Conservation (phyloP, 2,329 filamentous ascomycete species). For the Trichoderma breve region DNA sequence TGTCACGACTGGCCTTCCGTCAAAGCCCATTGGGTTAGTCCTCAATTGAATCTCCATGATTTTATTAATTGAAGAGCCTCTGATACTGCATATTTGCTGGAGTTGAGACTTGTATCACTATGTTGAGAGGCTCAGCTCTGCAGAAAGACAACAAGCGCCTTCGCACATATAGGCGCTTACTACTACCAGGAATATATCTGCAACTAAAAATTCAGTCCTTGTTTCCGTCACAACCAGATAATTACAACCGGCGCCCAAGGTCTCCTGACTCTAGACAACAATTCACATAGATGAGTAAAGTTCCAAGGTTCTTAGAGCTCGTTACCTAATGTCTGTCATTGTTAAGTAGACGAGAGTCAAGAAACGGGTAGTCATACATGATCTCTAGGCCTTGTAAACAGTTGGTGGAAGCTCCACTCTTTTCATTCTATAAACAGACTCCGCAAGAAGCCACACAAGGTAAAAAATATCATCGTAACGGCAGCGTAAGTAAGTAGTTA, state of each 20-base stretch:
- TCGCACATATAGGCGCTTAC: too few species aligned
- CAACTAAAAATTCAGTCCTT: background rate
- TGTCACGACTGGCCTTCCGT: too few species aligned
- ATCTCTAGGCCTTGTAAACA: background rate
- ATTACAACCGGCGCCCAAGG: background rate
- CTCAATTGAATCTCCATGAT: too few species aligned
- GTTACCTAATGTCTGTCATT: background rate
- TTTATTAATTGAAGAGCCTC: too few species aligned
- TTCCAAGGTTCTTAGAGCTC: background rate
- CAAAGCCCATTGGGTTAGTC: too few species aligned
- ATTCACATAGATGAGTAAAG: background rate
- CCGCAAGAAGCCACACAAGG: background rate
- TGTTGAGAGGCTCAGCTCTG: too few species aligned
- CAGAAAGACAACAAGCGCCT: too few species aligned
- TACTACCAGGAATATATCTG: background rate
- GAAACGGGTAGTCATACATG: background rate
- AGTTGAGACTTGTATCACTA: too few species aligned
- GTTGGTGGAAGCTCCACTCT: background rate
- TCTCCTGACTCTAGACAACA: background rate
- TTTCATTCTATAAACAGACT: background rate
- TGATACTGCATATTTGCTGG: too few species aligned
- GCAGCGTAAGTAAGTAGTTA: background rate
- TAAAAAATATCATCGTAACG: background rate
- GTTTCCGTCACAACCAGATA: background rate
- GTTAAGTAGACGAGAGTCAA: background rate